Evolutionary conservation across 2,329 filamentous ascomycete genomes (phyloP), one percentile per base, ranked within the genome.

Genomic region (Tolypocladium tundrense): DNA sequence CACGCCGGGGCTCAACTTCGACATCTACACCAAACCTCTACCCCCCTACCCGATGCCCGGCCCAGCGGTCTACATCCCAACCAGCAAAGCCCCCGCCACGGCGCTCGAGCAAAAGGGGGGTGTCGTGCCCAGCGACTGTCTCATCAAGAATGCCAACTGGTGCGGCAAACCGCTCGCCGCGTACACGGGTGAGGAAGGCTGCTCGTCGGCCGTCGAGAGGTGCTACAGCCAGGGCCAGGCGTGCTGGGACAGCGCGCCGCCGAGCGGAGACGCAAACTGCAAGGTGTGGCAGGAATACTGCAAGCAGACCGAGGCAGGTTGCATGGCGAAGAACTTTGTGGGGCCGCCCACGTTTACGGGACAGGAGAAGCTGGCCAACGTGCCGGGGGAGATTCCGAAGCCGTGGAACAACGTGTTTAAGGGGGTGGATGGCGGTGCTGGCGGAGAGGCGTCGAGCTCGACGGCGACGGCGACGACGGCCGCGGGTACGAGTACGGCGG

Each of bases 81-180:
- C 64, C 11, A 56, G 54, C 33, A 37, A 53, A 21, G 55, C 16
- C 41, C 24, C 27, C 31, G n/a, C 43, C 13, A 35, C 5, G 24
- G 57, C 64, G 21, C 56, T 56, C 41, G 62, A 63, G 55, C 58
- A 67, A 52, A 58, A 66, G 50, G 73, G 78, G 45, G 85, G 84
- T 14, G 69, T 78, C 14, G 74, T 83, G 56, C 86, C 86, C 0
- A 57, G 66, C 1, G 72, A 76, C 63, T 88, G 83, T 66, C 73
- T 88, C 42, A 66, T 86, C 60, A 82, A 84, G 66, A 89, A 88
- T 67, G 87, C 75, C 59, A 90, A 91, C 73, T 91, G 87, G 87
- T 88, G 85, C 70, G 86, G 79, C 55, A 74, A 78, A 59, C 80
- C 88, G 66, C 77, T 90, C 1, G 69, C 79, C 0, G 64, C 71